A percentile compares a stretch with the other conserved stretches of the same genome.
These are phyloP conservation scores for Posidonia oceanica DNA, from an alignment of 116 monocot species.

Conservation along the genomic window DNA sequence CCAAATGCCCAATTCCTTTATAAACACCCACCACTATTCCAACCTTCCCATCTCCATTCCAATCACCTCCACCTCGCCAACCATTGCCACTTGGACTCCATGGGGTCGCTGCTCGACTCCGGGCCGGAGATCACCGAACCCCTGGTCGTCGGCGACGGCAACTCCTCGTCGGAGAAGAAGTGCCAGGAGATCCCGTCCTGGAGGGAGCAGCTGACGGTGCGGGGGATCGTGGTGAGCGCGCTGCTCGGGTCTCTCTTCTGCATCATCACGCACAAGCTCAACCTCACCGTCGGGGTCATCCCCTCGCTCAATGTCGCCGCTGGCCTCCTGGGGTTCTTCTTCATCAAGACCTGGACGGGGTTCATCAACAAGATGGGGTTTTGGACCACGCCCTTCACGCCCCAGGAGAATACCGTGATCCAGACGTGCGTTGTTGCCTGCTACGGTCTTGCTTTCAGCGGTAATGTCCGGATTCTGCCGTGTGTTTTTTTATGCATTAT, in stretches of 20 bases:
- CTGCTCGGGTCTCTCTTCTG: conserved; percentile 79
- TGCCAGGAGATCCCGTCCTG: conserved; percentile 33
- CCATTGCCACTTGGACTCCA: not conserved
- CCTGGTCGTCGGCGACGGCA: conserved; percentile 3
- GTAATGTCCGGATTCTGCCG: conserved; percentile 13
- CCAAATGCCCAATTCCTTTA: not conserved
- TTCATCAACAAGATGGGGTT: conserved; percentile 42
- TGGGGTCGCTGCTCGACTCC: conserved; percentile 17
- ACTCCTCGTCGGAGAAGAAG: conserved; percentile 4
- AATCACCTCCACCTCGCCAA: not conserved
- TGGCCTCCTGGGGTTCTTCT: conserved; percentile 79
- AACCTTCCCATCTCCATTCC: not conserved
- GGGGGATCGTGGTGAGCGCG: conserved; percentile 67
- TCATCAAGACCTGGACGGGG: conserved; percentile 72
- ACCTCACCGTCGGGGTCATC: conserved; percentile 89
- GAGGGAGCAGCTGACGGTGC: conserved; percentile 76
- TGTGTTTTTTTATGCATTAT: not conserved
- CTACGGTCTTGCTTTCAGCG: conserved; percentile 88
- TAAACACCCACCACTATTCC: not conserved
- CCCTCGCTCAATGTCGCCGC: conserved; percentile 95
- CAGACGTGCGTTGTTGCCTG: conserved; percentile 99
- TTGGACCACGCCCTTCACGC: conserved; percentile 47
- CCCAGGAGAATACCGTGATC: conserved; percentile 93
- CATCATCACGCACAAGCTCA: conserved; percentile 94
- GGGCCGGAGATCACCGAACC: conserved; percentile 15